These are phyloP conservation scores for Lodderomyces jiufengensis DNA, from an alignment of 1,139 yeast genomes.

Conservation along the genomic window DNA sequence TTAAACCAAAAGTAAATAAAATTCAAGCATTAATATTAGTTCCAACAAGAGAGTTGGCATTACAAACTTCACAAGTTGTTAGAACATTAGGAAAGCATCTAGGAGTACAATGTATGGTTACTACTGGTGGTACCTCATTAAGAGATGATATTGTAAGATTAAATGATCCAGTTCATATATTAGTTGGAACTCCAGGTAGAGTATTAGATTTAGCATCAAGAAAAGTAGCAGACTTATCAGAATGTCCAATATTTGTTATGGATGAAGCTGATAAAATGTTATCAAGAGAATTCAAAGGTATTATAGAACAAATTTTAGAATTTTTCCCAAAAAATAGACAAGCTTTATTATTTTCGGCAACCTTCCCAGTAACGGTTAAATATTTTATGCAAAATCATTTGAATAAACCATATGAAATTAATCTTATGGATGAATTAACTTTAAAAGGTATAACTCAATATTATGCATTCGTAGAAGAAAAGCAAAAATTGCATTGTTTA, in stretches of 20 bases:
- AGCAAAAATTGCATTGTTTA: constrained; percentile 90
- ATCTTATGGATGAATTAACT: constrained; percentile 95
- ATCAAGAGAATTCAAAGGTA: constrained; percentile 82
- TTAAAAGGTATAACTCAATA: constrained; percentile 94
- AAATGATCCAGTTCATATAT: constrained; percentile 84
- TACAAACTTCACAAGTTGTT: constrained; percentile 95
- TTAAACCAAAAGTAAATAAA: constrained; percentile 78
- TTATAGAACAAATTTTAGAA: constrained; percentile 81
- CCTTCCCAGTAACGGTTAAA: constrained; percentile 93
- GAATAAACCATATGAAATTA: constrained; percentile 90
- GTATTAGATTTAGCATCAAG: constrained; percentile 91
- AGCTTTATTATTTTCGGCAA: constrained; percentile 86
- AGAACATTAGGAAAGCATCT: constrained; percentile 95
- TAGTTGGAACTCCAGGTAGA: constrained; percentile 97
- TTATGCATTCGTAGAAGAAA: constrained; percentile 96
- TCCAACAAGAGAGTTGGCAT: constrained; percentile 94
- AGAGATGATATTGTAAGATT: constrained; percentile 93
- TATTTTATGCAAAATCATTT: constrained; percentile 90
- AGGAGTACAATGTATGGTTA: constrained; percentile 92
- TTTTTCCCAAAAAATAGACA: constrained; percentile 83
- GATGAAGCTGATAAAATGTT: constrained; percentile 99
- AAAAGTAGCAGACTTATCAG: constrained; percentile 79
- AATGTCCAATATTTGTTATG: constrained; percentile 89
- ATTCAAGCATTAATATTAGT: constrained; percentile 87
- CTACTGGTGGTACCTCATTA: constrained; percentile 96